A percentile compares a stretch with the other conserved stretches of the same genome.
Evolutionary conservation across 495 filamentous ascomycete species (phyloP).

Genomic region (Massariosphaeria phaeospora): DNA sequence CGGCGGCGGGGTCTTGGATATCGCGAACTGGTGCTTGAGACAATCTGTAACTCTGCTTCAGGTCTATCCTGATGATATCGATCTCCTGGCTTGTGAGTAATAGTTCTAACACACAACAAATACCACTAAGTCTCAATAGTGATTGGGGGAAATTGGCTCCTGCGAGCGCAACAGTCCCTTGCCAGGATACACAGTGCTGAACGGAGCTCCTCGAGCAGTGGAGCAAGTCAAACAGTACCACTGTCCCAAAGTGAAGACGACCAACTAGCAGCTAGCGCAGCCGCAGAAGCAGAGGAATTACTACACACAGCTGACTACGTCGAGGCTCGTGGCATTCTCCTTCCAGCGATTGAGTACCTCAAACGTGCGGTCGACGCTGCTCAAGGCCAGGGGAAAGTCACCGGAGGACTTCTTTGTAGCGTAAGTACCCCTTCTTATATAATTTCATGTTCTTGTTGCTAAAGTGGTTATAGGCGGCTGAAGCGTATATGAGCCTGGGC

Average conservation of each 20-base stretch:
- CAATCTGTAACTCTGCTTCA: conserved; percentile 45
- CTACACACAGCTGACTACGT: conserved; percentile 46
- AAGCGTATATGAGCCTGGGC: conserved; percentile 51
- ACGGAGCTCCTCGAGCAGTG: conserved; percentile 38
- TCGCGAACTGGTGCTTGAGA: conserved; percentile 47
- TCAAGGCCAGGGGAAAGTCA: conserved; percentile 36
- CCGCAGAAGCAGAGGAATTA: conserved; percentile 40
- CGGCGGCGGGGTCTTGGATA: conserved; percentile 43
- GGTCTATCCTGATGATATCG: conserved; percentile 42
- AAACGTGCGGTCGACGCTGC: conserved; percentile 44
- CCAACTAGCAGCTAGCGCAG: conserved; percentile 15
- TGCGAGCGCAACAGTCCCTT: conserved; percentile 47
- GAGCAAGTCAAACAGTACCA: conserved; percentile 25
- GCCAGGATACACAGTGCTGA: conserved; percentile 47
- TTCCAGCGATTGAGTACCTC: conserved; percentile 49
- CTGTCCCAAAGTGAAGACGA: conserved; percentile 31
- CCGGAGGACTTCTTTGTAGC: conserved; percentile 43
- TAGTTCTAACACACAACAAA: neutral
- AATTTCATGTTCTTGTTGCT: neutral
- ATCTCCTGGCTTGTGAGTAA: conserved; percentile 43
- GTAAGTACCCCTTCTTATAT: conserved; percentile 35
- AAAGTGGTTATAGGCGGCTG: conserved; percentile 42
- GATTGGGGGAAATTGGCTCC: conserved; percentile 48
- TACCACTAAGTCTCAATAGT: conserved; percentile 32
- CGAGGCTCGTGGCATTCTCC: conserved; percentile 46